Conservation (phyloP, 2,329 filamentous ascomycete species). For the Chaetothyriales sp. region DNA sequence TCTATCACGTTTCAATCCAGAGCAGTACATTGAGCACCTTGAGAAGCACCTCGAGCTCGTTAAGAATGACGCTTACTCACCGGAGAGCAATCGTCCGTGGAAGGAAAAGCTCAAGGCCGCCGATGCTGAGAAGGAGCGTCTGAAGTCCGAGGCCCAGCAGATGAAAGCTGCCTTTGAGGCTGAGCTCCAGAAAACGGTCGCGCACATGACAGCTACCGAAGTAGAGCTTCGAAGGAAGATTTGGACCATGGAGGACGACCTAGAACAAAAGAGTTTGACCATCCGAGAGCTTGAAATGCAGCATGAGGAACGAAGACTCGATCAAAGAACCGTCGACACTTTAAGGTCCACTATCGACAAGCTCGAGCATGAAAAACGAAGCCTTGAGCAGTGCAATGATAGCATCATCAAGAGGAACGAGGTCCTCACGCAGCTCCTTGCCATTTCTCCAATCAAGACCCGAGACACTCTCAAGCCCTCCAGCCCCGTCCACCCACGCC, state of each 20-base stretch:
- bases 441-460: conserved; percentile 22
- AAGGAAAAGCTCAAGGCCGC: conserved; percentile 20
- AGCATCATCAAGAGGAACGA: conserved; percentile 24
- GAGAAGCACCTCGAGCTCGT: conserved; percentile 32
- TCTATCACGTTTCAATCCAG: conserved; percentile 26
- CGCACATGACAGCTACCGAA: conserved; percentile 20
- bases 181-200: conserved; percentile 22
- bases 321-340: conserved; percentile 13
- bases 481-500: conserved; percentile 13
- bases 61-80: conserved; percentile 29
- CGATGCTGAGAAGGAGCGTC: conserved; percentile 21
- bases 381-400: conserved; percentile 22
- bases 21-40: conserved; percentile 37
- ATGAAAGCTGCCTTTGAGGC: conserved; percentile 24
- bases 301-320: conserved; percentile 19
- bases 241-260: conserved; percentile 21
- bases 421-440: conserved; percentile 25
- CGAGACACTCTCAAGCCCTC: conserved; percentile 12
- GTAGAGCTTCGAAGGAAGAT: conserved; percentile 21
- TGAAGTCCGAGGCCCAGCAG: conserved; percentile 22
- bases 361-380: conserved; percentile 21
- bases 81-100: conserved; percentile 17
- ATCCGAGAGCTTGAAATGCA: conserved; percentile 24
- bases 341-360: conserved; percentile 19
- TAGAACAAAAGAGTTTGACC: conserved; percentile 20